Evolutionary conservation across 192 early-diverging fungal species (phyloP).

Genomic region (Umbelopsis vinacea): DNA sequence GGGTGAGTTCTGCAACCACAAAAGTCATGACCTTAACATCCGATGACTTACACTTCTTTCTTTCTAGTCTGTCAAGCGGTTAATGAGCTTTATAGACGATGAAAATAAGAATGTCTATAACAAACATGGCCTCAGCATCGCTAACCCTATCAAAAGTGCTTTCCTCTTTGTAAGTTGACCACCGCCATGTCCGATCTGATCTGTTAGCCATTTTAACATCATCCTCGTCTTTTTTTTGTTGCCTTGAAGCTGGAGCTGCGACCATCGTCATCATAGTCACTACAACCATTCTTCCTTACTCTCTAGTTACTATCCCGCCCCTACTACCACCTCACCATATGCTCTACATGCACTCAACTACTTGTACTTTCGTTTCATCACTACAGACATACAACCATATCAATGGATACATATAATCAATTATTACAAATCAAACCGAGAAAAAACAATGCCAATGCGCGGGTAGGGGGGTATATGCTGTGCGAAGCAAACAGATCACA

Average conservation of each 20-base stretch:
- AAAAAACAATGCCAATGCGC: too few relatives aligned
- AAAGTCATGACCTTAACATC: too few relatives aligned
- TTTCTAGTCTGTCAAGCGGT: constrained; percentile 32
- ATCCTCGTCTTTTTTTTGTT: not conserved
- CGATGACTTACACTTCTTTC: not conserved
- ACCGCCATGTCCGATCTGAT: not conserved
- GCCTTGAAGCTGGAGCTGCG: not conserved
- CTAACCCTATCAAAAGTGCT: constrained; percentile 39
- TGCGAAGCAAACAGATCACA: not conserved
- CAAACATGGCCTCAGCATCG: constrained; percentile 28
- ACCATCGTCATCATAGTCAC: not conserved
- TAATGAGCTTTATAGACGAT: constrained; percentile 36
- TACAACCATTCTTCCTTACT: not conserved
- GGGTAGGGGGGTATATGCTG: not conserved
- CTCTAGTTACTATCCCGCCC: not conserved
- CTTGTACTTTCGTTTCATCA: not conserved
- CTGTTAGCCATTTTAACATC: not conserved
- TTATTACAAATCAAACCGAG: not conserved
- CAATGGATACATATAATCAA: too few relatives aligned
- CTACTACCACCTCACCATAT: not conserved
- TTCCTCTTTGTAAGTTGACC: constrained; percentile 42
- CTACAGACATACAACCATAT: not conserved
- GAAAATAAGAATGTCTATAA: constrained; percentile 42
- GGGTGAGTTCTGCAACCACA: constrained; percentile 13
- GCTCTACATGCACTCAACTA: not conserved